Evolutionary conservation across 78 protist species (phyloP), one percentile per base, ranked within the genome.

Genomic region (Dictyostelium firmibasis): DNA sequence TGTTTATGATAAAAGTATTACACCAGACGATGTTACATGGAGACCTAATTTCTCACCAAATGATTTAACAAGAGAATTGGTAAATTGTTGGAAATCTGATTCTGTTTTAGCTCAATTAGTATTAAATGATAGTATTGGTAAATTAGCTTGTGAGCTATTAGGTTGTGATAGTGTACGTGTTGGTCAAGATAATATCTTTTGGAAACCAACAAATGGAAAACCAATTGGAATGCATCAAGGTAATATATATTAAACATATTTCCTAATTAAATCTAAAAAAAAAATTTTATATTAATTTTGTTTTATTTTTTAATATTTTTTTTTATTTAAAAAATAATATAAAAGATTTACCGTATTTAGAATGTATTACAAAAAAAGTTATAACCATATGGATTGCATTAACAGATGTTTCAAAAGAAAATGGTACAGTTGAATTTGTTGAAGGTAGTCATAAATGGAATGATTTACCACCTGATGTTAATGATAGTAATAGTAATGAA

Each of bases 361-460:
- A 27, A 2, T 67, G 75, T 67, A 4, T 27, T 9, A 14, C 85
- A 78, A 88, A 84, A n/a, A n/a, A 76, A 29, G 86, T 79, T 18
- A 67, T 50, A 18, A 79, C 93, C 1, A 11, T 64, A 7, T 88
- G 93, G 93, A 62, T 76, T 27, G 86, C 93, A 64, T n/a, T 88
- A 23, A 79, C 27, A 3, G 85, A 88, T 79, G 93, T 88, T 9
- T 60, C 79, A 13, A 10, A 1, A 4, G 47, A 60, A 7, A 88
- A 88, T 79, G 93, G 93, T 18, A 88, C 93, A 9, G 31, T 88
- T 47, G 93, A 88, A 29, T 88, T 77, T 78, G 93, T 64, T 18
- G 70, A 41, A 13, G 93, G 93, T 2, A 62, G 81, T 13, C 93
- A 88, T 29, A 60, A 43, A 64, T 88, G 93, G 93, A 79, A 67